Base-by-base conservation (phyloP, 768 basidiomycete genomes). In the Hygrophorus pudorinus region DNA sequence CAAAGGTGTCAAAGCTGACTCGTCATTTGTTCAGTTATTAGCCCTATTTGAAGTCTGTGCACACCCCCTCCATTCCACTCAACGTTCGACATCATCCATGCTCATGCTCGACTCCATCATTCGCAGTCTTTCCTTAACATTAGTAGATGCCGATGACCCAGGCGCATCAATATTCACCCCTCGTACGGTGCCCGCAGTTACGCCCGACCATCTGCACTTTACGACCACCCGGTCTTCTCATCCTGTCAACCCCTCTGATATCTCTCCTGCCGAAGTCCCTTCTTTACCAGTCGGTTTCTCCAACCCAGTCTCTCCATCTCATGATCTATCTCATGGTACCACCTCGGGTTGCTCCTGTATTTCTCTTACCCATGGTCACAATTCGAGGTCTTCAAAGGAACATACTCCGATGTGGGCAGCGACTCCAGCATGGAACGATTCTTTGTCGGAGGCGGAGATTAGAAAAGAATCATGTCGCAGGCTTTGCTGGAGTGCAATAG, bases 1-100 rank as follows among this genome's bases (percentile, higher is more conserved):
- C 43, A 48, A 6, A 17, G 32, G 44, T 6, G 40, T 48, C 17
- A 17, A 16, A 9, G 44, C 34, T 14, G 43, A 33, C n/a, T 35
- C 18, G 2, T 18, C 29, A 20, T 31, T 46, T 43, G 32, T 28
- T 6, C 35, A 85, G 84, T 59, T 88, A 29, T 59, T 87, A 32
- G 73, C 84, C 9, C 61, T 85, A 49, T 87, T 86, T 49, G 82
- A 86, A 56, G 61, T 84, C 45, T 83, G 76, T 48, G 71, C 79
- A 0, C 81, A 86, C 57, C 84, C 83, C 9, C 52, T 65, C 36
- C 74, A 82, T 56, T 71, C 75, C 0, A 60, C 63, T 1, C 61
- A 67, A 38, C 73, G 85, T 37, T 68, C 73, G 38, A 61, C 65
- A 12, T 81, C 81, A 18, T 64, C 79, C 9, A 59, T 85, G 62